These are phyloP conservation scores for Acer saccharum DNA, from an alignment of 345 rosid genomes.

Conservation along the genomic window DNA sequence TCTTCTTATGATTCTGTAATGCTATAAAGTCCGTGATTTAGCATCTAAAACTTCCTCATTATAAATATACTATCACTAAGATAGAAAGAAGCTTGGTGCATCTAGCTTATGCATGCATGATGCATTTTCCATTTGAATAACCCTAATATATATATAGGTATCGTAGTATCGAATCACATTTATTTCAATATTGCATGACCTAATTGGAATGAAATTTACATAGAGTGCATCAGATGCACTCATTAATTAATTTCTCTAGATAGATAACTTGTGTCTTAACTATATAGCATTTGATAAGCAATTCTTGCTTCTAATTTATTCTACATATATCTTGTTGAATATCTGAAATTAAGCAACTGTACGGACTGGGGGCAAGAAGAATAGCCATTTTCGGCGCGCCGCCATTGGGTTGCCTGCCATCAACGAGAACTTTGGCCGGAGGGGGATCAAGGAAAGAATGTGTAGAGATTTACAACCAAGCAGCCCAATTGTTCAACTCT, in stretches of 20 bases:
- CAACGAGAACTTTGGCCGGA: conserved; percentile 37
- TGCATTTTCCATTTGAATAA: no score
- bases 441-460: conserved; percentile 28
- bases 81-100: no score
- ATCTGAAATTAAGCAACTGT: conserved; percentile 33
- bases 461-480: conserved; percentile 34
- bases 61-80: no score
- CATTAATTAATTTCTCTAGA: no score
- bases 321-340: neutral
- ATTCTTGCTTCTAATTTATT: neutral
- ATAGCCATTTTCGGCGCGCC: conserved; percentile 46
- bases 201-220: no score
- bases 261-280: no score
- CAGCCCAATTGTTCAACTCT: conserved; percentile 44
- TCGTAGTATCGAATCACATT: neutral
- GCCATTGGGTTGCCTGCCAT: conserved; percentile 62
- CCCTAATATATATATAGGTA: no score
- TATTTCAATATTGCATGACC: neutral
- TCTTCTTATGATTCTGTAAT: no score
- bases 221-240: no score
- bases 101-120: no score
- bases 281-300: neutral
- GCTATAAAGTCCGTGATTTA: no score
- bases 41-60: no score
- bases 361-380: conserved; percentile 48